Evolutionary conservation across 371 early-diverging fungal genomes (phyloP), one percentile per base, ranked within the genome.

Genomic region (Synchytrium microbalum): DNA sequence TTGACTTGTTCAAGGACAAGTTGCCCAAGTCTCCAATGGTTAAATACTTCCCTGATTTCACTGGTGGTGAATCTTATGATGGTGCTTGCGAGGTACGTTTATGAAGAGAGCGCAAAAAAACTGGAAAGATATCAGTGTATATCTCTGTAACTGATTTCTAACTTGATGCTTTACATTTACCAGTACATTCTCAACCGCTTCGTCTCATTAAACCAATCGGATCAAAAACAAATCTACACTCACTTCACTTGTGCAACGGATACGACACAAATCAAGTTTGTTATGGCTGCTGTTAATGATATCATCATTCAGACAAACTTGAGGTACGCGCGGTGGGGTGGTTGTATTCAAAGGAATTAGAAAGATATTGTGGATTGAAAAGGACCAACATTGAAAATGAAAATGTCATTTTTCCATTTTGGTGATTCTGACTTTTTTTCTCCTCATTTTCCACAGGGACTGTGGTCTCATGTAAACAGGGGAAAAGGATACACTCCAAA

Each of bases 241-340:
- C 95, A 94, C 77, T 92, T 93, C 69, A 96, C 97, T 14, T 95
- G 94, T 70, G 96, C 96, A 2, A 96, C 96, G 10, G 97, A 96
- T 76, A 96, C 97, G n/a, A 86, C 85, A 54, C 95, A 96, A 77
- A 92, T 96, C 67, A 89, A 88, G 54, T 71, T 72, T 30, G 97
- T 96, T 67, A 92, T 93, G 90, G 88, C 90, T 2, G 92, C 94
- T 19, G 92, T 95, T 55, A 95, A 92, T 69, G 95, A 96, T 73
- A 96, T 95, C 73, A 91, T 97, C 70, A 89, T 94, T 64, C 91
- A 92, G 72, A 80, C 82, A 64, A 92, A 90, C 73, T 78, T 93
- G 62, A 84, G 46, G 46, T 19, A 38, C 5, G 90, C 61, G 92
- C 91, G 66, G 84, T 84, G 68, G 95, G 96, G 56, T 71, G 95